Evolutionary conservation across 148 eudicot species (phyloP), one percentile per base, ranked within the genome.

Genomic region (Fagopyrum esculentum): DNA sequence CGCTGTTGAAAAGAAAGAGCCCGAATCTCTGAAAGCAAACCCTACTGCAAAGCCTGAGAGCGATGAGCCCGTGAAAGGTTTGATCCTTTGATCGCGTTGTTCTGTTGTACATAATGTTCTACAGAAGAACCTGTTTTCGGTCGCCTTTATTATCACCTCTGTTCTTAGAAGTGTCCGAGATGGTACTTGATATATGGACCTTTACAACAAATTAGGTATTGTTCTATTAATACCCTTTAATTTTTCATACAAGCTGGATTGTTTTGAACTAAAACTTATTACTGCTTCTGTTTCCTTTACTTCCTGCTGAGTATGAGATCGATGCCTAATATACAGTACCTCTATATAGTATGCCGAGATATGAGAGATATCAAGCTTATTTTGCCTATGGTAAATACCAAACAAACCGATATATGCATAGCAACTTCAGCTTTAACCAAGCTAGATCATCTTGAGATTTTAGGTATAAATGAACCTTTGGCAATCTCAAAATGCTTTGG

Each of bases 41-140:
- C 17, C 12, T 73, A 54, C 89, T 48, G 86, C 80, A 22, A 87
- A 90, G 84, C 88, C 88, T 15, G 91, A 47, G 73, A 47, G 30
- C 19, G 73, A 71, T 52, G 51, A 78, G 75, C 89, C 92, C 7
- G 89, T 68, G 22, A 80, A 87, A 80, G 97, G 95, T 79, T 84
- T 87, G 86, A 78, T 87, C 80, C 91, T 87, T 71, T 93, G 89
- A 88, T 46, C 9, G 70, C 0, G 70, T 9, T 60, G 49, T 72
- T 13, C 8, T 73, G 49, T 40, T 49, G 74, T 52, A 54, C 48
- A 73, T 73, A 30, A 35, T 35, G 17, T 19, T 59, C 64, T 19
- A 56, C 61, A 56, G 8, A 56, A 56, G 61, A 56, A 56, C 26
- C 61, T 56, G 61, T n/a, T 59, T 59, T 19, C 12, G 3, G 35